Conservation (phyloP, 2,329 filamentous ascomycete species). For the Raffaelea ambrosiae region DNA sequence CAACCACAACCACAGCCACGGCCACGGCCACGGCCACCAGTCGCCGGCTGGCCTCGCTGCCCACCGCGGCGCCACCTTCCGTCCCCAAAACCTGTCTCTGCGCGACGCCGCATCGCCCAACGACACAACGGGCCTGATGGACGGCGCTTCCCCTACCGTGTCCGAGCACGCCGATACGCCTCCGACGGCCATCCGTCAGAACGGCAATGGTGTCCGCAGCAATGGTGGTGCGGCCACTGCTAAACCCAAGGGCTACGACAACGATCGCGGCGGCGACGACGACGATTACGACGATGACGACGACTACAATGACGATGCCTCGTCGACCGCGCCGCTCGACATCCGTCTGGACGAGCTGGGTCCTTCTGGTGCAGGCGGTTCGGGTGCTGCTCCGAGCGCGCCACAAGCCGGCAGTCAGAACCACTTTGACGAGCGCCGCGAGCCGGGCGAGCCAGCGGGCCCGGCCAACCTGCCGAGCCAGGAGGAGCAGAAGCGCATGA, state of each 20-base stretch:
- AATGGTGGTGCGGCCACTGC: too few species aligned
- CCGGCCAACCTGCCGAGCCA: constrained; percentile 24
- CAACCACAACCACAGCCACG: constrained; percentile 14
- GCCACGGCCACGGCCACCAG: constrained; percentile 8
- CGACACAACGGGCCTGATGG: neutral
- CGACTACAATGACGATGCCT: neutral
- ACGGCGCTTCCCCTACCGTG: neutral
- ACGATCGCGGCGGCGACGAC: too few species aligned
- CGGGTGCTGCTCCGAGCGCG: too few species aligned
- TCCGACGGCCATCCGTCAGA: too few species aligned
- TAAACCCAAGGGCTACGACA: too few species aligned
- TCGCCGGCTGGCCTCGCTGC: neutral
- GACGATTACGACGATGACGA: constrained; percentile 10
- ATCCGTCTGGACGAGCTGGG: constrained; percentile 55
- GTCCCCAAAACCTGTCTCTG: neutral
- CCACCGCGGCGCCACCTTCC: neutral
- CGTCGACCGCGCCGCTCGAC: constrained; percentile 31
- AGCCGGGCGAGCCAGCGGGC: constrained; percentile 15
- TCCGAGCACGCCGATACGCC: too few species aligned
- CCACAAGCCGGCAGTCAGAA: too few species aligned
- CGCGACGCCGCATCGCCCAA: neutral
- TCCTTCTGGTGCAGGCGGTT: too few species aligned
- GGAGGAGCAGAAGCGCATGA: constrained; percentile 55
- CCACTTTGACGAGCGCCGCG: constrained; percentile 6
- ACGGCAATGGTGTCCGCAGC: too few species aligned